These are phyloP conservation scores for Glomus cerebriforme DNA, from an alignment of 192 early-diverging fungal genomes.

Conservation along the genomic window DNA sequence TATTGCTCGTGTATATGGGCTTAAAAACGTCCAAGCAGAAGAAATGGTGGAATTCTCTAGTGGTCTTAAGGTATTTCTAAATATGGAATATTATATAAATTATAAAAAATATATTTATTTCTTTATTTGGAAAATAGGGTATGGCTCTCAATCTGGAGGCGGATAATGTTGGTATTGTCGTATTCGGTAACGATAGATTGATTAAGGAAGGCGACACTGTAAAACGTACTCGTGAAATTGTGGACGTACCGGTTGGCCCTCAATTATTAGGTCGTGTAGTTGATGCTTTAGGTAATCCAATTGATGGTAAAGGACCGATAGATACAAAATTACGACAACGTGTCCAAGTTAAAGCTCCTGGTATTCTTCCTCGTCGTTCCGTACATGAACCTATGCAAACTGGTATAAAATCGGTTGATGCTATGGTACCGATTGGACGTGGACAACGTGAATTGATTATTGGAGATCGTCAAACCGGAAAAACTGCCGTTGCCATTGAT, in stretches of 20 bases:
- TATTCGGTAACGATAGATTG: conserved; percentile 99
- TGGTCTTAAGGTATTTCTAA: conserved; percentile 80
- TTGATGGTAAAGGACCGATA: conserved; percentile 98
- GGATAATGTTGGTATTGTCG: conserved; percentile 99
- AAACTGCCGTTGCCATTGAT: conserved; percentile 98
- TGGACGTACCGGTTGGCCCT: conserved; percentile 96
- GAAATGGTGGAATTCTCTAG: conserved; percentile 99
- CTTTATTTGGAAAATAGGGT: conserved; percentile 62
- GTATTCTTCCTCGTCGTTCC: conserved; percentile 98
- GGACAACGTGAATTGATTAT: conserved; percentile 99
- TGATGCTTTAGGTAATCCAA: conserved; percentile 98
- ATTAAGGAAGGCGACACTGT: conserved; percentile 99
- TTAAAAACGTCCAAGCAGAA: conserved; percentile 98
- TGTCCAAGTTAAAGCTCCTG: conserved; percentile 99
- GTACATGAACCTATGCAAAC: conserved; percentile 99
- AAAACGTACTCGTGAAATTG: conserved; percentile 98
- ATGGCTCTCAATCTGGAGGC: conserved; percentile 99
- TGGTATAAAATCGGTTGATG: conserved; percentile 99
- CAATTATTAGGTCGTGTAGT: conserved; percentile 98
- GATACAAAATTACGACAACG: conserved; percentile 82
- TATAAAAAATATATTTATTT: background rate
- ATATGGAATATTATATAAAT: background rate
- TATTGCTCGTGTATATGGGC: conserved; percentile 99
- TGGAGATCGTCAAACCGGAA: conserved; percentile 99
- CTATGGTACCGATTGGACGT: conserved; percentile 99